A percentile compares a stretch with the other conserved stretches of the same genome.
Evolutionary conservation across 2,329 filamentous ascomycete species (phyloP).

Genomic region (Apiospora saccharicola): DNA sequence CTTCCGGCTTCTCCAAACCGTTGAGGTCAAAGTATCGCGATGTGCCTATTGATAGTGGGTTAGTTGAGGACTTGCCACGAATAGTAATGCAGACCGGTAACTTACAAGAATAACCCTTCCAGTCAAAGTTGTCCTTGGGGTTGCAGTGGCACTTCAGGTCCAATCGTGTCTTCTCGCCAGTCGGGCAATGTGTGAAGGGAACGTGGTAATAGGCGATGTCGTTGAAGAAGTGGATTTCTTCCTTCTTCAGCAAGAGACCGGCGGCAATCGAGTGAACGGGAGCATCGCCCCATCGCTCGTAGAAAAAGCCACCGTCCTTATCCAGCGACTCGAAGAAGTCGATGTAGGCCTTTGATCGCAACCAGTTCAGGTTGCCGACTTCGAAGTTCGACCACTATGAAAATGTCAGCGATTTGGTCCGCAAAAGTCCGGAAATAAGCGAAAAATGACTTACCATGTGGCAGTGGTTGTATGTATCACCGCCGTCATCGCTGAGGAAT

Average conservation of each 20-base stretch:
- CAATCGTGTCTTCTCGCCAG: conserved; percentile 81
- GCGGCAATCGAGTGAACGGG: conserved; percentile 98
- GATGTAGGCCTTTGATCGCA: conserved; percentile 85
- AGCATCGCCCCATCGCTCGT: conserved; percentile 97
- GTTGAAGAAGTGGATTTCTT: conserved; percentile 98
- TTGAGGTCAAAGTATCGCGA: conserved; percentile 86
- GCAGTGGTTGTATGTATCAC: conserved; percentile 94
- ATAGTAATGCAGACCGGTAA: conserved; percentile 36
- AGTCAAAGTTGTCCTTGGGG: conserved; percentile 97
- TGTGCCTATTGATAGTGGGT: conserved; percentile 66
- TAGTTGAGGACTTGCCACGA: conserved; percentile 28
- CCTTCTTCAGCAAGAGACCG: conserved; percentile 84
- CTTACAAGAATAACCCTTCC: conserved; percentile 98
- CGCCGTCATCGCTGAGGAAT: conserved; percentile 90
- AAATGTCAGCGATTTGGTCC: conserved; percentile 34
- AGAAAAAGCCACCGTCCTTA: conserved; percentile 95
- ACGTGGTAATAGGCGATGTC: conserved; percentile 99
- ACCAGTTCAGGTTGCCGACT: conserved; percentile 91
- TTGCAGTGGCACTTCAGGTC: conserved; percentile 95
- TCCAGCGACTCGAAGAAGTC: conserved; percentile 93
- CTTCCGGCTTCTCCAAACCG: conserved; percentile 80
- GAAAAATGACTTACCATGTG: conserved; percentile 77
- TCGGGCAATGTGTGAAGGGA: conserved; percentile 97
- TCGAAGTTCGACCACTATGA: conserved; percentile 97
- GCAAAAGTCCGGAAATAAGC: conserved; percentile 27